Evolutionary conservation across 108 stramenopile genomes (phyloP).

Genomic region (Cylindrotheca fusiformis): DNA sequence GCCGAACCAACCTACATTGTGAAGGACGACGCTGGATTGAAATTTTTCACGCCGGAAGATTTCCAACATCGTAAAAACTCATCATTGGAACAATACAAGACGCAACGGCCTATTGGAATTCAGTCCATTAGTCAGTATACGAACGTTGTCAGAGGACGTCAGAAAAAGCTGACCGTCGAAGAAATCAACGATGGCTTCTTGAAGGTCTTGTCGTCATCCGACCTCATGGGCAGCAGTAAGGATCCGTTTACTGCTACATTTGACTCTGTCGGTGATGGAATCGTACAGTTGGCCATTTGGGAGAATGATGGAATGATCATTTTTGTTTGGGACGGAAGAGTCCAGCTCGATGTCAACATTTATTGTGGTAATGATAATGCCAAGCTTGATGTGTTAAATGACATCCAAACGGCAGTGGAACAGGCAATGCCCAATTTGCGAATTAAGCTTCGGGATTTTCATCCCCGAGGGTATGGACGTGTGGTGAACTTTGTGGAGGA

Average conservation of each 20-base stretch:
- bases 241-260: neutral
- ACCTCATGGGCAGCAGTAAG: neutral
- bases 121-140: conserved; percentile 42
- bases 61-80: conserved; percentile 43
- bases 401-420: neutral
- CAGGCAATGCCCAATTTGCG: conserved; percentile 2
- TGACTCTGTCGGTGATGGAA: conserved; percentile 53
- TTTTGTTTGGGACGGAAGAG: conserved; percentile 62
- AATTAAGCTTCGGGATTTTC: conserved; percentile 42
- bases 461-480: conserved; percentile 46
- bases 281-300: conserved; percentile 32
- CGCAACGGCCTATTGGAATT: conserved; percentile 44
- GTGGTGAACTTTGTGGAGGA: conserved; percentile 43
- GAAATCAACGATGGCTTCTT: neutral
- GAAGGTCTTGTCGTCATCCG: neutral
- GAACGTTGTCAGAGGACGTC: neutral
- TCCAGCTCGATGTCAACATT: conserved; percentile 55
- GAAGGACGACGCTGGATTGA: neutral
- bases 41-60: conserved; percentile 22
- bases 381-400: neutral
- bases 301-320: conserved; percentile 29
- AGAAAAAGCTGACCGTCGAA: neutral
- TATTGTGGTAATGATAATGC: conserved; percentile 47
- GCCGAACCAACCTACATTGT: neutral
- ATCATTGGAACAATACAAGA: conserved; percentile 42